phyloP scores from a whole-genome alignment of 139 green algal species.

The Ettlia oleoabundans region DNA sequence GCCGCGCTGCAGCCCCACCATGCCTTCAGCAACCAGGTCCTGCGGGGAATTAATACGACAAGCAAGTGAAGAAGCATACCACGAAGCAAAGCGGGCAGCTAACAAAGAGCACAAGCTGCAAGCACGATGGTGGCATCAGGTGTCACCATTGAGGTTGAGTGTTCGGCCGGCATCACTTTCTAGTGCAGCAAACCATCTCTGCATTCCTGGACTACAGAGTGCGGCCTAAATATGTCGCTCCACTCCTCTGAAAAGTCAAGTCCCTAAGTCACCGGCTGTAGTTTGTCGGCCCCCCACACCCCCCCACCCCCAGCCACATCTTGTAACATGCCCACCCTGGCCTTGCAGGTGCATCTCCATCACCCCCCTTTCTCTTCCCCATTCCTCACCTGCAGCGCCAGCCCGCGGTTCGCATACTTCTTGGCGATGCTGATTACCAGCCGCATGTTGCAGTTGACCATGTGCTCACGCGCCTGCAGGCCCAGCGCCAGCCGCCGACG shows the following conservation, averaged over 20 bases:
- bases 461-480: constrained; percentile 74
- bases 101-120: no score
- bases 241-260: no score
- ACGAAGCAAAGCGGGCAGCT: neutral
- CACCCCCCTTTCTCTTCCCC: no score
- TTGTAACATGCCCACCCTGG: neutral
- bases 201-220: no score
- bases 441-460: constrained; percentile 93
- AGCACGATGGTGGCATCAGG: no score
- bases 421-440: constrained; percentile 92
- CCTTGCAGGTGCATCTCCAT: neutral
- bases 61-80: neutral
- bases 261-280: no score
- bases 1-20: constrained; percentile 78
- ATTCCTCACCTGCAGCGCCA: constrained; percentile 54
- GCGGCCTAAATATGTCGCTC: no score
- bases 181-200: no score
- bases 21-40: constrained; percentile 87
- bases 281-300: no score
- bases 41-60: constrained; percentile 20
- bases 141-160: no score
- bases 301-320: no score
- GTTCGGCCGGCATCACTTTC: no score
- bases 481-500: constrained; percentile 50
- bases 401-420: constrained; percentile 75